phyloP scores from a whole-genome alignment of 768 basidiomycete genomes.

The Mycena metata region DNA sequence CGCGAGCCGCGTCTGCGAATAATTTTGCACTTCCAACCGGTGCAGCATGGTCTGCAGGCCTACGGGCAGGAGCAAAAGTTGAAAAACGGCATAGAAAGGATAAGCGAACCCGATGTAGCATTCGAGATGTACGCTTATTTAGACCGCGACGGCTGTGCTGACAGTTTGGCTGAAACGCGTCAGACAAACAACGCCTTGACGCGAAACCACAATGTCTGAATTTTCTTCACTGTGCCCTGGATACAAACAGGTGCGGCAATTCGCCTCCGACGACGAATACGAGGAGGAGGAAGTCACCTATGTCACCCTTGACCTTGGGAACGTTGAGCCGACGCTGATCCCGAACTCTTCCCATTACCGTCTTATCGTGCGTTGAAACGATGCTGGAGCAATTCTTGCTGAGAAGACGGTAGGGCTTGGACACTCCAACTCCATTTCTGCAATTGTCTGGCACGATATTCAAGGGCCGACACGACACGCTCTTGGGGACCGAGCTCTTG shows the following conservation, averaged over 20 bases:
- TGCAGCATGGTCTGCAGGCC: neutral
- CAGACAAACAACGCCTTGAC: conserved; percentile 9
- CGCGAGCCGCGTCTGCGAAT: conserved; percentile 31
- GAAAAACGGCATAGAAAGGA: conserved; percentile 17
- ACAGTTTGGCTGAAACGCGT: conserved; percentile 1
- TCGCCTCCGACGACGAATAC: conserved; percentile 78
- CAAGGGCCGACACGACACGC: conserved; percentile 74
- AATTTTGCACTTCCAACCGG: conserved; percentile 33
- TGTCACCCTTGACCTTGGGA: conserved; percentile 81
- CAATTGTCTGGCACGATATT: conserved; percentile 84
- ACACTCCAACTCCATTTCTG: conserved; percentile 82
- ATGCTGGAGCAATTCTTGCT: neutral
- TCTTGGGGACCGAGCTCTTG: conserved; percentile 82
- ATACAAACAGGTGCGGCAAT: conserved; percentile 74
- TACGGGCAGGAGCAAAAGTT: conserved; percentile 5
- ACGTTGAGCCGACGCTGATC: conserved; percentile 79
- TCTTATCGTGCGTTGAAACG: conserved; percentile 72
- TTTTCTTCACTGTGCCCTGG: conserved; percentile 55
- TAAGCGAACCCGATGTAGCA: conserved; percentile 10
- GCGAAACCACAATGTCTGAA: conserved; percentile 21
- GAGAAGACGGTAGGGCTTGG: conserved; percentile 67
- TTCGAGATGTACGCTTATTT: conserved; percentile 7
- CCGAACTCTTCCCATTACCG: conserved; percentile 79
- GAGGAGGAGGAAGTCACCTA: conserved; percentile 73
- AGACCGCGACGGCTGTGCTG: conserved; percentile 12